These are phyloP conservation scores for Hypoxylon sp. DNA, from an alignment of 2,329 filamentous ascomycete genomes.

Conservation along the genomic window DNA sequence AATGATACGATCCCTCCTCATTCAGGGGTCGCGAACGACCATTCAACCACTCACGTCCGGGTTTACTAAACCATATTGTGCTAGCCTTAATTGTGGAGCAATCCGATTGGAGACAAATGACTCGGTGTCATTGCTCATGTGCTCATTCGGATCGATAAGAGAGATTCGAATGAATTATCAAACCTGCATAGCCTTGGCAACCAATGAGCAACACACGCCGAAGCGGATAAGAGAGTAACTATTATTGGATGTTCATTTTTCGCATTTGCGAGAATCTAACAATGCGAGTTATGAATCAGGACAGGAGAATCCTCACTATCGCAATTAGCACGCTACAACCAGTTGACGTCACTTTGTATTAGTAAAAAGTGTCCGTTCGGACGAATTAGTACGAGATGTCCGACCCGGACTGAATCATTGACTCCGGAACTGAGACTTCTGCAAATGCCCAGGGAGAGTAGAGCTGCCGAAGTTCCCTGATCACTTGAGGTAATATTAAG, in stretches of 20 bases:
- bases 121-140: conserved; percentile 29
- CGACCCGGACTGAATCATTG: conserved; percentile 33
- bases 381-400: conserved; percentile 31
- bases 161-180: conserved; percentile 28
- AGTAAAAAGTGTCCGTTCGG: conserved; percentile 30
- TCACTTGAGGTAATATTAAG: conserved; percentile 19
- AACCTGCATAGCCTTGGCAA: conserved; percentile 12
- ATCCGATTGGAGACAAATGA: conserved; percentile 29
- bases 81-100: conserved; percentile 44
- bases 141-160: conserved; percentile 26
- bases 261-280: conserved; percentile 28
- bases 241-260: conserved; percentile 1
- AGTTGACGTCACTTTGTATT: conserved; percentile 31
- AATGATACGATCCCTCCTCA: conserved; percentile 29
- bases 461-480: neutral
- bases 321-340: conserved; percentile 13
- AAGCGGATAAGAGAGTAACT: conserved; percentile 5
- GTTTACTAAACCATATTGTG: conserved; percentile 24
- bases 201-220: conserved; percentile 22
- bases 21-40: conserved; percentile 25
- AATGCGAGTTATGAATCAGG: conserved; percentile 6
- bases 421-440: conserved; percentile 14
- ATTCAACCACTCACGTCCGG: conserved; percentile 27
- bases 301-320: conserved; percentile 9
- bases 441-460: conserved; percentile 8